Percentiles rank a stretch among this genome's conserved stretches.
Conservation (phyloP, 2,329 filamentous ascomycete species). For the Hymenoscyphus linearis region DNA sequence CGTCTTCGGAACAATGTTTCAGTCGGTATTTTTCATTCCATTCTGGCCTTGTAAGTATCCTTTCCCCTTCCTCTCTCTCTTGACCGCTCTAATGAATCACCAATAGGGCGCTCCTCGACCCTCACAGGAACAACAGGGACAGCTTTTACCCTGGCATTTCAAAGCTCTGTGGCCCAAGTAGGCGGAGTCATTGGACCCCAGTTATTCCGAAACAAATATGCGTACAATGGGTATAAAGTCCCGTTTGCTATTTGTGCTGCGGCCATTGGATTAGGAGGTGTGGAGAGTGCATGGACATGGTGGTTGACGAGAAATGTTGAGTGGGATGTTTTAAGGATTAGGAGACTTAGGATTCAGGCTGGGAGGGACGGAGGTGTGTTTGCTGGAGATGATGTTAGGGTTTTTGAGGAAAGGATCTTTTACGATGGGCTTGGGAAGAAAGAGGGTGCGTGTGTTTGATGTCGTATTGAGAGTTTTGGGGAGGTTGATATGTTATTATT, state of each 20-base stretch:
- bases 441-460: background rate
- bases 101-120: slow-evolving; percentile 36
- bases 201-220: slow-evolving; percentile 39
- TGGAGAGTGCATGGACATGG: slow-evolving; percentile 38
- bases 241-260: slow-evolving; percentile 35
- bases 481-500: too few species aligned
- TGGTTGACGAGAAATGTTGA: slow-evolving; percentile 38
- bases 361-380: slow-evolving; percentile 27
- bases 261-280: slow-evolving; percentile 33
- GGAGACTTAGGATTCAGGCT: slow-evolving; percentile 29
- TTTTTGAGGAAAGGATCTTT: slow-evolving; percentile 22
- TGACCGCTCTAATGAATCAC: background rate
- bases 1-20: slow-evolving; percentile 40
- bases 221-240: slow-evolving; percentile 37
- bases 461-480: too few species aligned
- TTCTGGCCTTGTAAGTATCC: slow-evolving; percentile 38
- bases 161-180: slow-evolving; percentile 39
- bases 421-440: slow-evolving; percentile 12
- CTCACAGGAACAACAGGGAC: slow-evolving; percentile 39
- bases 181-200: slow-evolving; percentile 42
- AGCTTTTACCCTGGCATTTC: slow-evolving; percentile 40
- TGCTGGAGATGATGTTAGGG: slow-evolving; percentile 30
- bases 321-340: slow-evolving; percentile 34
- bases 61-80: background rate
- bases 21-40: slow-evolving; percentile 39